Base-by-base conservation (phyloP, 768 basidiomycete genomes). In the Tricholoma bakamatsutake region DNA sequence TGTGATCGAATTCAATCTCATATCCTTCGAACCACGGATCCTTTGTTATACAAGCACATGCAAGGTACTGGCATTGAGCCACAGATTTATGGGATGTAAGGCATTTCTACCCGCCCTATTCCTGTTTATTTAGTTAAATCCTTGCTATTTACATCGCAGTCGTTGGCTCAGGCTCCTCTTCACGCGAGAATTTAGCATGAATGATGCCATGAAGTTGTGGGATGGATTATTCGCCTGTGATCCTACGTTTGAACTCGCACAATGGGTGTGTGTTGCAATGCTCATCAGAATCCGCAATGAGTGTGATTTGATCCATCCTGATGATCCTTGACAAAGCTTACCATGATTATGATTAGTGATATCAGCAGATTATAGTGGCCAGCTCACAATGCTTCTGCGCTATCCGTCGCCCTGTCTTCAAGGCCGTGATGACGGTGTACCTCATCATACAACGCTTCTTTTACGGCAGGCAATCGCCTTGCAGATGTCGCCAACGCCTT, bases 1-100 rank as follows among this genome's bases (percentile, higher is more conserved):
- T 96, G 93, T 67, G 87, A 87, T 60, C 76, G 80, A 48, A 82
- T 98, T 37, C 94, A 98, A 63, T 80, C 81, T 2, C 78, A 74
- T 27, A 72, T 90, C 12, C 76, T 98, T 17, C 84, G 84, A 66
- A 77, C 77, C 21, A 82, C 90, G 27, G 97, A 99, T 69, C 92
- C 92, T 15, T 68, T 82, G 42, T 73, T 98, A 18, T 88, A 85
- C 77, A 80, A 81, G 57, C 77, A 80, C 51, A 75, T 99, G 73
- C 86, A 91, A 61, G 79, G 78, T 34, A 80, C 84, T 37, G 90
- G 90, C 5, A 86, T 98, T 40, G 97, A 99, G 69, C 94, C 95
- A 4, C 97, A 98, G 67, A 89, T 98, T 17, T 99, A 93, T 72
- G 93, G 92, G 55, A 94, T 98, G 89, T 94, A 70, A 69, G 90